A percentile compares a stretch with the other conserved stretches of the same genome.
Evolutionary conservation across 2,329 filamentous ascomycete genomes (phyloP).

Genomic region (Thelonectria blattea): DNA sequence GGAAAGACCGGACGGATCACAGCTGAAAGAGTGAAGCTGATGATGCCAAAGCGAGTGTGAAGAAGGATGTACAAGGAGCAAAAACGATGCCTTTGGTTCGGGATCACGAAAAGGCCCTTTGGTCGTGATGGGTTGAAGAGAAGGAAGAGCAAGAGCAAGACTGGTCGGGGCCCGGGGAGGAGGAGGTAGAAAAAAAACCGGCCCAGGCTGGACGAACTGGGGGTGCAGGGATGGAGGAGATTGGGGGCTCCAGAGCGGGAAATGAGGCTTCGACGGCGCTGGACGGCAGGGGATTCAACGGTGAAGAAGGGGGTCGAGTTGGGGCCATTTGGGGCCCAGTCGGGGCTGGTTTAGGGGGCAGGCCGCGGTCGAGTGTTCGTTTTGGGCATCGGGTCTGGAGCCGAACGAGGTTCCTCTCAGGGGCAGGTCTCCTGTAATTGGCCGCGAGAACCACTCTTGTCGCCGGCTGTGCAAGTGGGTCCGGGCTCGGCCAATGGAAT

Average conservation of each 20-base stretch:
- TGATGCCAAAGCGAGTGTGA: conserved; percentile 42
- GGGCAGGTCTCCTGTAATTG: conserved; percentile 34
- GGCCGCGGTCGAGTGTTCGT: conserved; percentile 13
- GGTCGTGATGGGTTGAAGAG: conserved; percentile 35
- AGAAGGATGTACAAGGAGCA: conserved; percentile 32
- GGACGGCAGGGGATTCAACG: conserved; percentile 14
- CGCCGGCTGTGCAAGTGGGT: conserved; percentile 7
- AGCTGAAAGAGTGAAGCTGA: conserved; percentile 54
- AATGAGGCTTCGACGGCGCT: conserved; percentile 12
- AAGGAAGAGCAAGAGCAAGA: conserved; percentile 26
- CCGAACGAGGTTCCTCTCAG: conserved; percentile 29
- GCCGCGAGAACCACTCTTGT: conserved; percentile 22
- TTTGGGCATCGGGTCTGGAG: conserved; percentile 18
- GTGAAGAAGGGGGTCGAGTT: background rate
- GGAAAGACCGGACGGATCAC: conserved; percentile 48
- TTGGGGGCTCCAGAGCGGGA: conserved; percentile 26
- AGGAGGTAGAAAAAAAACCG: conserved; percentile 27
- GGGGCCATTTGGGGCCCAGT: background rate
- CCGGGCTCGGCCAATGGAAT: conserved; percentile 12
- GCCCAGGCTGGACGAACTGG: conserved; percentile 9
- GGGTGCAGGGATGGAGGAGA: conserved; percentile 20
- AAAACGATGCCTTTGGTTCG: conserved; percentile 32
- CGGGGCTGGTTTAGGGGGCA: conserved; percentile 6
- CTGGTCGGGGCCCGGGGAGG: conserved; percentile 19
- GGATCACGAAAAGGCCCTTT: conserved; percentile 34